Evolutionary conservation across 2,329 filamentous ascomycete species (phyloP).

Genomic region (Grosmannia clavigera): DNA sequence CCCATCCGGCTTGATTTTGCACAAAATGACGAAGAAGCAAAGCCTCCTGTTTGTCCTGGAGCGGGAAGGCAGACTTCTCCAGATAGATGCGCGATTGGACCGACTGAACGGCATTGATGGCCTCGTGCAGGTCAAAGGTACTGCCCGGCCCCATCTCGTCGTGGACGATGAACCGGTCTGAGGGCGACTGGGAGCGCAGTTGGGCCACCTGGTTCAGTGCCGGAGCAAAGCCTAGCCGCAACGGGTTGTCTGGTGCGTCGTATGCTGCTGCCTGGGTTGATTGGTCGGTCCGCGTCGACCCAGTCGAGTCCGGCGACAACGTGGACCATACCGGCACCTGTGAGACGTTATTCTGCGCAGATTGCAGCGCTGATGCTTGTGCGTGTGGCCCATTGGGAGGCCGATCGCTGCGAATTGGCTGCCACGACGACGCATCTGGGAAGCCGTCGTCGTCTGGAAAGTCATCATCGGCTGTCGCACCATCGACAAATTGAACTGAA

Average conservation of each 20-base stretch:
- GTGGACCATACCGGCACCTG: background rate
- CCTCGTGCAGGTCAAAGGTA: background rate
- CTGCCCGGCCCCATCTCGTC: conserved; percentile 8
- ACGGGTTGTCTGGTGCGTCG: background rate
- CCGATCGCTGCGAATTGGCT: background rate
- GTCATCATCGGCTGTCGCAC: conserved; percentile 6
- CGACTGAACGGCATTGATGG: background rate
- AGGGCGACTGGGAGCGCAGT: conserved; percentile 12
- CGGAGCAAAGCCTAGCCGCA: background rate
- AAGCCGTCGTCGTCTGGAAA: conserved; percentile 1
- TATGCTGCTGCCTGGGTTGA: background rate
- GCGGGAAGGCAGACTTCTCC: conserved; percentile 16
- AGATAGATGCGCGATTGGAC: conserved; percentile 13
- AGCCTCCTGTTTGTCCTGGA: conserved; percentile 17
- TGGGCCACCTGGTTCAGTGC: background rate
- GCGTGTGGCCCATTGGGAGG: background rate
- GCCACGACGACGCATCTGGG: background rate
- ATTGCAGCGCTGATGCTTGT: background rate
- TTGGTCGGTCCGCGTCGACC: background rate
- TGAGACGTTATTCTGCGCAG: background rate
- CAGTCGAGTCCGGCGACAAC: background rate
- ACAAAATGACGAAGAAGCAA: conserved; percentile 21
- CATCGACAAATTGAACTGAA: conserved; percentile 10
- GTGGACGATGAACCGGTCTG: conserved; percentile 18
- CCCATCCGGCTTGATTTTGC: conserved; percentile 23